Evolutionary conservation across 352 stramenopile genomes (phyloP), one percentile per base, ranked within the genome.

Genomic region (Saprolegnia diclina): DNA sequence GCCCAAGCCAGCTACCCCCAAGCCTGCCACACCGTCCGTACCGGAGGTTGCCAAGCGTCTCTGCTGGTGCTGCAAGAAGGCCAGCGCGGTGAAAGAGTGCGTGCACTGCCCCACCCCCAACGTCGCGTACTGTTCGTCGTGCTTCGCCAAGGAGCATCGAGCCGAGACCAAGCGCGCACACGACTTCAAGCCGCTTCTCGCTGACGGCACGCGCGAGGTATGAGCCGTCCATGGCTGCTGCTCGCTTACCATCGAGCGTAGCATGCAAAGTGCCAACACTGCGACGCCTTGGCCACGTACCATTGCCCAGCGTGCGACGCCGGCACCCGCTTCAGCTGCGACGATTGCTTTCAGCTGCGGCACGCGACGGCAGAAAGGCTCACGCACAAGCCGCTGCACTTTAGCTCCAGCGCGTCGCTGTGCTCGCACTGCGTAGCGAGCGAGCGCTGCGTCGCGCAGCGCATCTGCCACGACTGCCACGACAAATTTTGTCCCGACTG

Each of bases 401-500:
- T 91, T 45, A 68, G 76, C 32, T 72, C 73, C 0, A 81, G 81
- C 29, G 77, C 82, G 42, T 29, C 78, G 19, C 61, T 87, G 0
- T 90, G 85, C 42, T 77, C 77, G 22, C 83, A 90, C 35, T 92
- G 85, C 53, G 21, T 21, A 4, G 32, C 13, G 9, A 68, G 40
- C 32, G 55, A 73, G 0, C 6, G 35, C 2, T 38, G 73, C 19
- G 67, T 92, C 4, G 84, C 80, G 13, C 75, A 73, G 9, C 76
- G 75, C 0, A 42, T 73, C 14, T 94, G 84, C 48, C 71, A 84
- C 13, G 70, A 82, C 24, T 94, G 83, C 59, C 79, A 80, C 45
- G 83, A 92, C 38, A 76, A 68, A 22, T 91, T 88, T 38, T 94
- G 84, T 59, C 63, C 67, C 5, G 1, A 14, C 0, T 92, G 84